phyloP scores from a whole-genome alignment of 768 basidiomycete genomes.

The Flagelloscypha sp. region DNA sequence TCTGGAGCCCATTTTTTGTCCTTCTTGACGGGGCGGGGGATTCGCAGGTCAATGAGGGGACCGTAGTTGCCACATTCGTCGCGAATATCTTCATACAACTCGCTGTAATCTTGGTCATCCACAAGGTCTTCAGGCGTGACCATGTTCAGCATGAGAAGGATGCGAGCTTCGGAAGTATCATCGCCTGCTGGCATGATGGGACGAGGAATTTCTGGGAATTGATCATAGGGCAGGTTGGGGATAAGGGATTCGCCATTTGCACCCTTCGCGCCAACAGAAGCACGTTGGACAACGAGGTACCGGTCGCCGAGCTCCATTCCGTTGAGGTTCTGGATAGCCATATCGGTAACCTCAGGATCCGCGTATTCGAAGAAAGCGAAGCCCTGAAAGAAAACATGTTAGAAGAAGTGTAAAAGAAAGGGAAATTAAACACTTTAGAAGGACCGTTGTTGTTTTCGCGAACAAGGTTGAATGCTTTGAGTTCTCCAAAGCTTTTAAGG shows the following conservation, averaged over 20 bases:
- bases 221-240: conserved; percentile 64
- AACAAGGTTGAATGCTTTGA: conserved; percentile 96
- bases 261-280: conserved; percentile 86
- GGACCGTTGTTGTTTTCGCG: conserved; percentile 84
- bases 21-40: conserved; percentile 84
- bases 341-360: conserved; percentile 80
- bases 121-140: conserved; percentile 86
- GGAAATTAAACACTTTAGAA: conserved; percentile 58
- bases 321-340: conserved; percentile 92
- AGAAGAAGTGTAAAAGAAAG: conserved; percentile 3
- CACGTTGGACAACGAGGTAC: conserved; percentile 91
- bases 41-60: conserved; percentile 72
- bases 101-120: conserved; percentile 88
- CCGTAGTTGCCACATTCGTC: conserved; percentile 84
- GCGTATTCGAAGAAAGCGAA: conserved; percentile 99
- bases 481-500: conserved; percentile 93
- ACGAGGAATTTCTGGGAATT: conserved; percentile 75
- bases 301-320: conserved; percentile 98
- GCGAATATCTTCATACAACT: conserved; percentile 90
- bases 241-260: conserved; percentile 53
- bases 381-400: conserved; percentile 45
- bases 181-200: conserved; percentile 86
- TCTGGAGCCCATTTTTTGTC: conserved; percentile 74
- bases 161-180: conserved; percentile 55
- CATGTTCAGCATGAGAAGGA: conserved; percentile 98